Base-by-base conservation (phyloP, 164 flowering plant species). In the Magnolia kwangsiensis region DNA sequence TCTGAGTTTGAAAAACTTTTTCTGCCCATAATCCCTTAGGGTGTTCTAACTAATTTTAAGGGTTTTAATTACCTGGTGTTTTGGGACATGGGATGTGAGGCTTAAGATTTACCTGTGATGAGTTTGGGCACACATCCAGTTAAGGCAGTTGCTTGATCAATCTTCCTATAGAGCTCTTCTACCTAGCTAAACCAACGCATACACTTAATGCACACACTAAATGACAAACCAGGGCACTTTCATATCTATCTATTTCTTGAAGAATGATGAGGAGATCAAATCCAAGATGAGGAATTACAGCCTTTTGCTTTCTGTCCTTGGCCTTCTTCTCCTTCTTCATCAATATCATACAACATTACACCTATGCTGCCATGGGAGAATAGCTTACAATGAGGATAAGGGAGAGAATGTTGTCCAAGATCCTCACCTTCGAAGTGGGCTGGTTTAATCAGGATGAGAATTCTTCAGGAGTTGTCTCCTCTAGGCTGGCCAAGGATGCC, bases 381-480 rank as follows among this genome's bases (percentile, higher is more conserved):
- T 75, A 73, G 11, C 61, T 83, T 21, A 81, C 85, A 4, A 83
- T 70, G 50, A 77, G 81, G 64, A 76, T 86, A 24, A 69, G 86
- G 45, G 78, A 78, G 80, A 72, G 24, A 55, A 77, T 80, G 65
- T 29, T 86, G 7, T 78, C 69, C n/a, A 80, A 77, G 67, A 75
- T 84, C 45, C 10, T 86, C 69, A 84, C 78, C 0, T 80, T 81
- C 71, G 87, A 81, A 70, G 72, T 77, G 2, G 84, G 65, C 4
- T 84, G 88, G 88, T 86, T 84, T 61, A 85, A 86, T 69, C 74
- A 83, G 61, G 85, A 81, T 51, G 13, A 82, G 50, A 81, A 86
- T 75, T 69, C 21, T 10, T 75, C 75, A 18, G 82, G 82, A 29
- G 82, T 81, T 10, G 20, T 86, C 3, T 78, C 81, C 31, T 77